A percentile compares a stretch with the other conserved stretches of the same genome.
Conservation (phyloP, 306 rosid species). For the Mucuna pruriens region DNA sequence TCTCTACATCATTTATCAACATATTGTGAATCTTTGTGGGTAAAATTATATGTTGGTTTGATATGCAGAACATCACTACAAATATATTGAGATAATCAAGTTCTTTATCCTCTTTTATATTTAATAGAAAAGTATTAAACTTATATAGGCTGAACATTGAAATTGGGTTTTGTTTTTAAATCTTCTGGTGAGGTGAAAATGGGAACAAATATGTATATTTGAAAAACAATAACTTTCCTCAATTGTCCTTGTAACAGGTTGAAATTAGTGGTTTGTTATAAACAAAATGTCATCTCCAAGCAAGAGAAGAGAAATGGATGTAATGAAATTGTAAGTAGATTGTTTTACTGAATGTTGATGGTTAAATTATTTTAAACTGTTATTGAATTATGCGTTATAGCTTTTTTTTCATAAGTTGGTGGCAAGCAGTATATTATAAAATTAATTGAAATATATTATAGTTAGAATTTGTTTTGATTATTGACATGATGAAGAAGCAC, state of each 20-base stretch:
- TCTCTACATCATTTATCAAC: conserved; percentile 6
- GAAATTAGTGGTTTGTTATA: conserved; percentile 42
- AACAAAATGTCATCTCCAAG: conserved; percentile 96
- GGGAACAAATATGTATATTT: background rate
- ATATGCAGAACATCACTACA: background rate
- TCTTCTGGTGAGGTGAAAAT: conserved; percentile 5
- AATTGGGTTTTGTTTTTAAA: background rate
- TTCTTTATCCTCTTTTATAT: conserved; percentile 10
- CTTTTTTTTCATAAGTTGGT: background rate
- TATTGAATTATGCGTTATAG: background rate
- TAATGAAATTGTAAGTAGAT: conserved; percentile 89
- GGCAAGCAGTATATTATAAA: conserved; percentile 6
- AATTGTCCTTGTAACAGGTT: conserved; percentile 51
- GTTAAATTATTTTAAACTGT: conserved; percentile 12
- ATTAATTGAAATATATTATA: conserved; percentile 3
- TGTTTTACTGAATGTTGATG: conserved; percentile 24
- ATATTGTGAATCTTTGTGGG: conserved; percentile 6
- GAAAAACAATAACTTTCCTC: conserved; percentile 19
- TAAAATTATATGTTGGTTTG: conserved; percentile 24
- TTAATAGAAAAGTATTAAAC: conserved; percentile 18
- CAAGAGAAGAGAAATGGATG: conserved; percentile 99
- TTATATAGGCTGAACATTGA: background rate
- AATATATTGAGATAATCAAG: conserved; percentile 17
- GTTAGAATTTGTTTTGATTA: conserved; percentile 17
- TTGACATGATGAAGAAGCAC: conserved; percentile 16